Percentiles rank a stretch among this genome's conserved stretches.
phyloP scores from a whole-genome alignment of 139 green algal species.

The Chlorella sp. region DNA sequence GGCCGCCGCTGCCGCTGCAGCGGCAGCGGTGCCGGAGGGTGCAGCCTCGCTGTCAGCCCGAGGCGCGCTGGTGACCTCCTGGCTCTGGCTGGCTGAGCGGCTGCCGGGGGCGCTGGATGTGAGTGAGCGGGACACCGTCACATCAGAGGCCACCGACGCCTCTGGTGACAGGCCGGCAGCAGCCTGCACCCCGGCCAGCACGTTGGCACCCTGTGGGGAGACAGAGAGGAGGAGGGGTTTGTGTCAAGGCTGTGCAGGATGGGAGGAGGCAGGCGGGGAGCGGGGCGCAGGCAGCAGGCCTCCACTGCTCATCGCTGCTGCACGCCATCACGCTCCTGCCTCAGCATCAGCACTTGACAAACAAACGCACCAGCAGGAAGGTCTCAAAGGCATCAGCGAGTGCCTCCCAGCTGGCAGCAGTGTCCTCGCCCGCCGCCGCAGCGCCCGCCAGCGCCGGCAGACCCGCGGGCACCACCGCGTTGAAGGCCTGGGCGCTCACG shows the following conservation, averaged over 20 bases:
- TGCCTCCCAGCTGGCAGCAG: constrained; percentile 46
- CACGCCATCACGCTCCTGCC: too few relatives aligned
- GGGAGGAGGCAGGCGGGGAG: too few relatives aligned
- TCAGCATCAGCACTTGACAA: too few relatives aligned
- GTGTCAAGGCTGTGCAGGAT: too few relatives aligned
- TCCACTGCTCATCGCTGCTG: too few relatives aligned
- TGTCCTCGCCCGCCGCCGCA: constrained; percentile 2
- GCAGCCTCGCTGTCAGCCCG: not conserved
- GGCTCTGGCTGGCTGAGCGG: not conserved
- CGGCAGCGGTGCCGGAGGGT: not conserved
- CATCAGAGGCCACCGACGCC: not conserved
- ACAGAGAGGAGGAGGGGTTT: too few relatives aligned
- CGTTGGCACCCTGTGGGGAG: not conserved
- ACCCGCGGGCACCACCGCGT: constrained; percentile 60
- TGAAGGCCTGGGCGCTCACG: constrained; percentile 60
- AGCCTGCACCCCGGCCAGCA: not conserved
- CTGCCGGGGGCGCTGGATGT: not conserved
- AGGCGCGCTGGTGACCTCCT: not conserved
- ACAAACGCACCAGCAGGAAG: constrained; percentile 57
- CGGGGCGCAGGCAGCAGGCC: too few relatives aligned
- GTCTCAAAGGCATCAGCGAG: constrained; percentile 63
- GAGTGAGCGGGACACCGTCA: not conserved
- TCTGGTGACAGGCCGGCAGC: not conserved
- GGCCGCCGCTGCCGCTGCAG: not conserved
- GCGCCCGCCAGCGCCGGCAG: constrained; percentile 60